Evolutionary conservation across 306 rosid genomes (phyloP).

Genomic region (Cicer chorassanicum): DNA sequence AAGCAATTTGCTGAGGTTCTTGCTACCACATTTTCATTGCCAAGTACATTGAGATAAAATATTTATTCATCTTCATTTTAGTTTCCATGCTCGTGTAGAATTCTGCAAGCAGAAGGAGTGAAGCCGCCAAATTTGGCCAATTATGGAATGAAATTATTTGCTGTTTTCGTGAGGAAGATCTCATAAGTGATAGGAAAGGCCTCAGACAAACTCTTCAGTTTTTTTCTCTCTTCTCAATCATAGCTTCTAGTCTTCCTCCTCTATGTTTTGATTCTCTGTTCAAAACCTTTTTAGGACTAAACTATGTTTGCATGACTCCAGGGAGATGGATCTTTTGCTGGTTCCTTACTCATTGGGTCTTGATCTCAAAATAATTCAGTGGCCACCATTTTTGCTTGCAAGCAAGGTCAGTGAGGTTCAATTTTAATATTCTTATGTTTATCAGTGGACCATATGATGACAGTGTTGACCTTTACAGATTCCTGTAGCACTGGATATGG

Average conservation of each 20-base stretch:
- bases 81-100: conserved; percentile 56
- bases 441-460: conserved; percentile 43
- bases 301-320: conserved; percentile 54
- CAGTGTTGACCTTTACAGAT: conserved; percentile 65
- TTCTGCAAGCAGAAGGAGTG: conserved; percentile 83
- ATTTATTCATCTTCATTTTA: conserved; percentile 39
- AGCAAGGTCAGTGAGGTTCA: conserved; percentile 71
- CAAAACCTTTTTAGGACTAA: conserved; percentile 43
- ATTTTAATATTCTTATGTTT: conserved; percentile 36
- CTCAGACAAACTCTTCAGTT: conserved; percentile 41
- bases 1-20: conserved; percentile 81
- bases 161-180: conserved; percentile 97
- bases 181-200: conserved; percentile 86
- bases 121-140: conserved; percentile 98
- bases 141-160: conserved; percentile 96
- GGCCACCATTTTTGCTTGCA: conserved; percentile 98
- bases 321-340: conserved; percentile 95
- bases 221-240: conserved; percentile 33
- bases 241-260: conserved; percentile 42
- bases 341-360: conserved; percentile 92
- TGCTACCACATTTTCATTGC: conserved; percentile 41
- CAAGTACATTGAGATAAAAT: conserved; percentile 23
- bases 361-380: conserved; percentile 83
- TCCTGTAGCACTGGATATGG: conserved; percentile 95
- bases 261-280: conserved; percentile 27